These are phyloP conservation scores for Capsella bursapastoris DNA, from an alignment of 345 rosid genomes.

Conservation along the genomic window DNA sequence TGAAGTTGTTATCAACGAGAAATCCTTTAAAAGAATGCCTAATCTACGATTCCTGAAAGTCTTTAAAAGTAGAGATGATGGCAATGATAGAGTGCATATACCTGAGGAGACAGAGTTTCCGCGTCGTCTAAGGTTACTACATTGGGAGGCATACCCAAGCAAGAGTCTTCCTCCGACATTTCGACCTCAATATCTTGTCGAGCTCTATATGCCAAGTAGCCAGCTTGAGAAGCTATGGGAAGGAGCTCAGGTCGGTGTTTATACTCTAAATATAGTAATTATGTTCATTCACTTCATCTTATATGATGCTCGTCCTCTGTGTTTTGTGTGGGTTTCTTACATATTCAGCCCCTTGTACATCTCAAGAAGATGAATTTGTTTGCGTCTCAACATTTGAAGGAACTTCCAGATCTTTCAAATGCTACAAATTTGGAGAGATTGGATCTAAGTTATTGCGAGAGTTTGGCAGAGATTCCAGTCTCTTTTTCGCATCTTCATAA, in stretches of 20 bases:
- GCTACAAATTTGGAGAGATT: slow-evolving; percentile 31
- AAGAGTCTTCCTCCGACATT: slow-evolving; percentile 32
- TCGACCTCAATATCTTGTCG: slow-evolving; percentile 12
- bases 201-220: slow-evolving; percentile 29
- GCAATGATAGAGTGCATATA: neutral
- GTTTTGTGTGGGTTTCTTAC: neutral
- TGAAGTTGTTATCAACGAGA: neutral
- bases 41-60: slow-evolving; percentile 39
- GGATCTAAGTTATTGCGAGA: slow-evolving; percentile 1
- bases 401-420: slow-evolving; percentile 34
- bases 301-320: neutral
- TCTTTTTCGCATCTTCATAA: slow-evolving; percentile 23
- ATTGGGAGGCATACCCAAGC: slow-evolving; percentile 36
- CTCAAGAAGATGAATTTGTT: slow-evolving; percentile 27
- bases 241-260: slow-evolving; percentile 31
- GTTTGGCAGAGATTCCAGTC: slow-evolving; percentile 11
- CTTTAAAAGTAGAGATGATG: neutral
- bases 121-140: slow-evolving; percentile 9
- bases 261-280: neutral
- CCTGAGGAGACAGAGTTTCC: slow-evolving; percentile 10
- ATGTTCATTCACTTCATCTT: neutral
- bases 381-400: neutral
- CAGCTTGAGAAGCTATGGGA: slow-evolving; percentile 38
- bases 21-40: slow-evolving; percentile 24
- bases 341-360: slow-evolving; percentile 13